Conservation (phyloP, 768 basidiomycete genomes). For the Collybia nuda region DNA sequence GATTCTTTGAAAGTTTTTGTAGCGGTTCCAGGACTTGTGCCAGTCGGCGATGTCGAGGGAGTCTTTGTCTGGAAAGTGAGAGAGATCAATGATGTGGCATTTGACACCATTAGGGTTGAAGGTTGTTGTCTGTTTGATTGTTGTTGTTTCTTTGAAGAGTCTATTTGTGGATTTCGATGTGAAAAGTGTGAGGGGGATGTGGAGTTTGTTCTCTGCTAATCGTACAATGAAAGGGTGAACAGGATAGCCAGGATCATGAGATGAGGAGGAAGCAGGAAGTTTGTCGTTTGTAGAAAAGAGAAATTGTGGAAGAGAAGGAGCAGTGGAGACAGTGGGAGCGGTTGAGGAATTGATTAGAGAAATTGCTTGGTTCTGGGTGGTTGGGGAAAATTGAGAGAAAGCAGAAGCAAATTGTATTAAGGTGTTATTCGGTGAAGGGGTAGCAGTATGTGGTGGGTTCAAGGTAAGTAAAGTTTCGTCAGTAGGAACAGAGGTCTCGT, state of each 20-base stretch:
- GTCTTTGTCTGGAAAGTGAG: conserved; percentile 10
- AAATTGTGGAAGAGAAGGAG: not conserved
- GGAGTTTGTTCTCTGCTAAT: not conserved
- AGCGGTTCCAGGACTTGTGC: conserved; percentile 12
- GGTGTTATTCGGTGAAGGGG: not conserved
- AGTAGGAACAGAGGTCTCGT: not conserved
- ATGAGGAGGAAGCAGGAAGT: not conserved
- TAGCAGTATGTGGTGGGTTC: not conserved
- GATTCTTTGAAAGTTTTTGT: conserved; percentile 3
- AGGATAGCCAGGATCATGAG: conserved; percentile 3
- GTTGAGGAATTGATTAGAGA: not conserved
- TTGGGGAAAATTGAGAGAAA: conserved; percentile 1
- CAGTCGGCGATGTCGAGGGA: conserved; percentile 11
- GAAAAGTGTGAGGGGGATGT: not conserved
- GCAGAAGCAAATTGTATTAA: conserved; percentile 1
- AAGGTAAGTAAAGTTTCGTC: not conserved
- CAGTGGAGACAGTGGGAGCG: not conserved
- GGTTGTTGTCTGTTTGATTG: not conserved
- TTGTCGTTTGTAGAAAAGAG: conserved; percentile 3
- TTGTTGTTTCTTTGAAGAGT: not conserved
- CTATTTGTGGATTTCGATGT: not conserved
- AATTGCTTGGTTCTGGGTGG: not conserved
- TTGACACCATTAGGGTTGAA: conserved; percentile 1
- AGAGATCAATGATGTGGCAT: conserved; percentile 10
- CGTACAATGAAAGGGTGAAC: conserved; percentile 9